Evolutionary conservation across 352 stramenopile genomes (phyloP), one percentile per base, ranked within the genome.

Genomic region (Peronospora belbahrii): DNA sequence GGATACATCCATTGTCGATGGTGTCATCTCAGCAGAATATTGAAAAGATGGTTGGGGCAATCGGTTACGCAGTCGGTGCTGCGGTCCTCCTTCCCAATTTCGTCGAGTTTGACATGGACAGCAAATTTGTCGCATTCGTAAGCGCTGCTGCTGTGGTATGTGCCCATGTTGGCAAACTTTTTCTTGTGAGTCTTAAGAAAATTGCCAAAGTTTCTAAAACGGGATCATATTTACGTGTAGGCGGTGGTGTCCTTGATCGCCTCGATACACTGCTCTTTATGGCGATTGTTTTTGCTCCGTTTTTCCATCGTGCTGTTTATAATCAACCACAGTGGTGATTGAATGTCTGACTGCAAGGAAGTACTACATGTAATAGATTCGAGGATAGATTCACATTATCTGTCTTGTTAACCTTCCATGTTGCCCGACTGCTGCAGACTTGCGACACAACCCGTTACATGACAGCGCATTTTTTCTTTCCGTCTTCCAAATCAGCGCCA

Each of bases 141-240:
- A 53, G 61, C 10, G 56, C 39, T 6, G 59, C 39, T 0, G 70
- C 74, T 0, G 67, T 78, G 18, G 18, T 65, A 2, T 61, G 68
- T 35, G 67, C 68, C 6, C 69, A 83, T n/a, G 23, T 80, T 0
- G 61, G 56, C 33, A 85, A 85, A 23, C 56, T 85, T 24, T 70
- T 79, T 42, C 62, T 85, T 2, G 38, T 77, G 11, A 80, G 70
- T 35, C 52, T 85, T 39, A 83, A 85, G 49, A 82, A 83, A 39
- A 50, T 85, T 6, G 68, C 68, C 40, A 69, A 71, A 33, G 45
- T 83, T 11, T 48, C 60, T 2, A 56, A 40, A 23, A 80, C 74
- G 0, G 68, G 68, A 9, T 46, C 58, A 8, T 83, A 83, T 27
- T 35, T 80, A 11, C 42, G 74, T 23, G 61, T 67, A 18, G 70